Evolutionary conservation across 2,329 filamentous ascomycete species (phyloP).

Genomic region (Emmonsiellopsis sp.): DNA sequence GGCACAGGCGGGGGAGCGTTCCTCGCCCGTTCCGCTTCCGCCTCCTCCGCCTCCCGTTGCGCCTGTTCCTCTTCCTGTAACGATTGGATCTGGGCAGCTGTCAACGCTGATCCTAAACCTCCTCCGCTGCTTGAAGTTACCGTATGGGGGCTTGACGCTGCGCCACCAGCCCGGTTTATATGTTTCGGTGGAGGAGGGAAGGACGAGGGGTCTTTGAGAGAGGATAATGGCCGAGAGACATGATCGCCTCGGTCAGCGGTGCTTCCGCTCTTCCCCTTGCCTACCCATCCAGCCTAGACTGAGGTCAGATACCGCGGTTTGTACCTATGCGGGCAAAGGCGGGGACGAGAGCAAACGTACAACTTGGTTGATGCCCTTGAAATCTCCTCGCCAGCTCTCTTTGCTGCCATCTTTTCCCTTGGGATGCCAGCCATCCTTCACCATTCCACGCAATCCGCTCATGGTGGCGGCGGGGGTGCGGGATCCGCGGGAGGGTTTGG

Average conservation of each 20-base stretch:
- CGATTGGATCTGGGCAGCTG: constrained; percentile 26
- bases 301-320: neutral
- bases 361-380: constrained; percentile 49
- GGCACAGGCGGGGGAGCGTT: constrained; percentile 49
- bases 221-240: constrained; percentile 54
- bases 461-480: constrained; percentile 19
- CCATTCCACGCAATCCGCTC: constrained; percentile 38
- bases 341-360: constrained; percentile 27
- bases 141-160: constrained; percentile 33
- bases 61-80: constrained; percentile 21
- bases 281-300: constrained; percentile 49
- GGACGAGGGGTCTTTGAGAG: constrained; percentile 63
- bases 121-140: constrained; percentile 28
- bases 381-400: constrained; percentile 47
- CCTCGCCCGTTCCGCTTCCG: constrained; percentile 24
- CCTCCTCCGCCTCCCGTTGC: constrained; percentile 17
- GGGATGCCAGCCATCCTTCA: constrained; percentile 47
- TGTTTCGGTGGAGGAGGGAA: constrained; percentile 77
- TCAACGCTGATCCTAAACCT: constrained; percentile 35
- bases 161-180: constrained; percentile 39
- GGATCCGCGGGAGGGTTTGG: neutral
- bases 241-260: constrained; percentile 37
- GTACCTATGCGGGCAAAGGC: neutral
- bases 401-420: constrained; percentile 43
- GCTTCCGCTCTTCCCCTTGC: constrained; percentile 41